A percentile compares a stretch with the other conserved stretches of the same genome.
These are phyloP conservation scores for Mollisia scopiformis DNA, from an alignment of 2,329 filamentous ascomycete species.

Conservation along the genomic window DNA sequence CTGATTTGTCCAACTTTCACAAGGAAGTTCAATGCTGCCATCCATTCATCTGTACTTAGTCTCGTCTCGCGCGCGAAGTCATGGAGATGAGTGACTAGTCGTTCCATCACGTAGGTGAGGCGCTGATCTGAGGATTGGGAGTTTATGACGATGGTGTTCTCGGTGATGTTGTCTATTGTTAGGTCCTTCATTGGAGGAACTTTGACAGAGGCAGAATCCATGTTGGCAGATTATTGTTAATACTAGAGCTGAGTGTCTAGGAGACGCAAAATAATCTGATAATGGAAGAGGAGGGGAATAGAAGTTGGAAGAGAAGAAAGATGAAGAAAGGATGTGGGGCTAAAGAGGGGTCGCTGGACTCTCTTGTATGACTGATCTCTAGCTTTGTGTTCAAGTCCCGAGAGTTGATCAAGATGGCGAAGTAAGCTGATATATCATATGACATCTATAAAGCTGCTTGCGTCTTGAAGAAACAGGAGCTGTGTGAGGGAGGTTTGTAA, in stretches of 20 bases:
- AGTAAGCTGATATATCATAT: background rate
- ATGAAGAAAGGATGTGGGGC: background rate
- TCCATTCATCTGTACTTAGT: constrained; percentile 78
- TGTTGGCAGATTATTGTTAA: constrained; percentile 6
- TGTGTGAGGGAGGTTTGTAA: background rate
- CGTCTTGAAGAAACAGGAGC: background rate
- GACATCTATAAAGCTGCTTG: background rate
- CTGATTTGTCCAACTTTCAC: constrained; percentile 74
- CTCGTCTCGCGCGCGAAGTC: constrained; percentile 82
- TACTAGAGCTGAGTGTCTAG: background rate
- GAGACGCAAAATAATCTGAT: background rate
- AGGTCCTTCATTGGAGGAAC: constrained; percentile 65
- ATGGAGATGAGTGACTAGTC: constrained; percentile 77
- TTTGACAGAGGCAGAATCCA: constrained; percentile 24
- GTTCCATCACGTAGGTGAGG: constrained; percentile 72
- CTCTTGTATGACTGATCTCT: background rate
- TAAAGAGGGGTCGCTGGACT: background rate
- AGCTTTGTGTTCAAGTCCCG: background rate
- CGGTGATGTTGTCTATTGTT: constrained; percentile 79
- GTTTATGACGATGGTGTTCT: constrained; percentile 76
- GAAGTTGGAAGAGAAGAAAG: background rate
- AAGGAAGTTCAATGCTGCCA: constrained; percentile 72
- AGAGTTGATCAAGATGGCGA: background rate
- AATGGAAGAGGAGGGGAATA: background rate
- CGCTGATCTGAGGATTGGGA: constrained; percentile 67